Evolutionary conservation across 805 yeast species (phyloP).

Genomic region (Suhomyces pyralidae): DNA sequence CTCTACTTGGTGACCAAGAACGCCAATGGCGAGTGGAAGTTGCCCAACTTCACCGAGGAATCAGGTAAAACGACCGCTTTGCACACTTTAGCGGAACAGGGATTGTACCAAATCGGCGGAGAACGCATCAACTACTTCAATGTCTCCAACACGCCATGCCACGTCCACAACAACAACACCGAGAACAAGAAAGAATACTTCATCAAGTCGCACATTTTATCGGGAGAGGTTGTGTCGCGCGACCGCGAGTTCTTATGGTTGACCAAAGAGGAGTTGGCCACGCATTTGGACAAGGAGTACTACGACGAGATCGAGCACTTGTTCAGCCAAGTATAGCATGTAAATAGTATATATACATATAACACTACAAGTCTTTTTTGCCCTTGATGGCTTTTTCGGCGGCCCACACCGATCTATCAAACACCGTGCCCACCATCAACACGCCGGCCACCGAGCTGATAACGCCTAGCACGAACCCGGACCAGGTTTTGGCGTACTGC

Average conservation of each 20-base stretch:
- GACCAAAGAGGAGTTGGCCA: slow-evolving; percentile 70
- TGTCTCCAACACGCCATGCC: slow-evolving; percentile 88
- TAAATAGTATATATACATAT: slow-evolving; percentile 4
- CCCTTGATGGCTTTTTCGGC: slow-evolving; percentile 75
- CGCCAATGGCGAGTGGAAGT: slow-evolving; percentile 55
- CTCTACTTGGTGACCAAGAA: slow-evolving; percentile 67
- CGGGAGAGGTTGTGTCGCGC: slow-evolving; percentile 64
- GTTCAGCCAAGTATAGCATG: slow-evolving; percentile 37
- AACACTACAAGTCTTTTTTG: slow-evolving; percentile 50
- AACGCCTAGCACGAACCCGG: slow-evolving; percentile 76
- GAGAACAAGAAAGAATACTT: slow-evolving; percentile 54
- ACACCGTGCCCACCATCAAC: slow-evolving; percentile 82
- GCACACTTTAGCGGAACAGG: slow-evolving; percentile 71
- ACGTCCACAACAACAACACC: slow-evolving; percentile 47
- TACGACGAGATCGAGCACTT: slow-evolving; percentile 53
- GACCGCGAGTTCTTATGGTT: slow-evolving; percentile 72
- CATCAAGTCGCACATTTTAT: slow-evolving; percentile 82
- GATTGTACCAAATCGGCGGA: slow-evolving; percentile 72
- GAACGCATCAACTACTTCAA: slow-evolving; percentile 77
- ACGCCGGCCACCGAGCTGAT: slow-evolving; percentile 93
- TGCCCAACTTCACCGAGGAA: slow-evolving; percentile 65
- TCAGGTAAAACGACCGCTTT: slow-evolving; percentile 46
- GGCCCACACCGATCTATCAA: slow-evolving; percentile 85
- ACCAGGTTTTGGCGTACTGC: slow-evolving; percentile 69
- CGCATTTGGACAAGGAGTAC: slow-evolving; percentile 51